These are phyloP conservation scores for Magnusiomyces sp. DNA, from an alignment of 1,139 yeast species.

Conservation along the genomic window DNA sequence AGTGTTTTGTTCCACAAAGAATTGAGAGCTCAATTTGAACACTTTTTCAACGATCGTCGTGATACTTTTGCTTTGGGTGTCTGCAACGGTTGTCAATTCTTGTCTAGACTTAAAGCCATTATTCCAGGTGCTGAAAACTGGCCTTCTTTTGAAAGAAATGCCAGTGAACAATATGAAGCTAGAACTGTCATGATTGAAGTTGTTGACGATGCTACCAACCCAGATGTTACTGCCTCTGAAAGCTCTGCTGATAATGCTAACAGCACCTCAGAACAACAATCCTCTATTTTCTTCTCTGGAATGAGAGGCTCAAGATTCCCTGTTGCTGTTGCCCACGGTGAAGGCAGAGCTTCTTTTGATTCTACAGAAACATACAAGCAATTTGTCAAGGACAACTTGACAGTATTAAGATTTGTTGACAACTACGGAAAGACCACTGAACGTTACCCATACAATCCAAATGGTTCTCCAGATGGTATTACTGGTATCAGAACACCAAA, in stretches of 20 bases:
- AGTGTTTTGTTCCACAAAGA: conserved; percentile 81
- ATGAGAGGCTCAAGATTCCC: conserved; percentile 93
- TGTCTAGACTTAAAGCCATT: conserved; percentile 76
- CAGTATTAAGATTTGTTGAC: conserved; percentile 73
- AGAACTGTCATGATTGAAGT: conserved; percentile 88
- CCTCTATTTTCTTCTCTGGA: conserved; percentile 71
- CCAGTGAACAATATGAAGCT: conserved; percentile 93
- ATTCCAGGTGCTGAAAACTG: conserved; percentile 94
- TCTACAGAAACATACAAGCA: conserved; percentile 37
- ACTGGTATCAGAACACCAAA: conserved; percentile 85
- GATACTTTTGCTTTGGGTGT: conserved; percentile 99
- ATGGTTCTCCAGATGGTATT: conserved; percentile 90
- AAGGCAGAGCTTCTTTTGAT: conserved; percentile 80
- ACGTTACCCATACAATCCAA: conserved; percentile 88
- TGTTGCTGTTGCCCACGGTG: conserved; percentile 98
- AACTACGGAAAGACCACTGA: conserved; percentile 81
- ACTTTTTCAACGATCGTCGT: conserved; percentile 73
- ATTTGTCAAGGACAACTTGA: conserved; percentile 42
- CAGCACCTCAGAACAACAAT: conserved; percentile 28
- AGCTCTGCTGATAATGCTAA: conserved; percentile 7
- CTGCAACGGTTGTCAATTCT: conserved; percentile 97
- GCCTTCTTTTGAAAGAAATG: conserved; percentile 93
- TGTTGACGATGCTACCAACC: conserved; percentile 38
- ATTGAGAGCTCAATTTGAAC: conserved; percentile 66
- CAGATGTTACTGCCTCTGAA: too few species aligned